Conservation (phyloP, 305 asterid species). For the Solanum chacoense region DNA sequence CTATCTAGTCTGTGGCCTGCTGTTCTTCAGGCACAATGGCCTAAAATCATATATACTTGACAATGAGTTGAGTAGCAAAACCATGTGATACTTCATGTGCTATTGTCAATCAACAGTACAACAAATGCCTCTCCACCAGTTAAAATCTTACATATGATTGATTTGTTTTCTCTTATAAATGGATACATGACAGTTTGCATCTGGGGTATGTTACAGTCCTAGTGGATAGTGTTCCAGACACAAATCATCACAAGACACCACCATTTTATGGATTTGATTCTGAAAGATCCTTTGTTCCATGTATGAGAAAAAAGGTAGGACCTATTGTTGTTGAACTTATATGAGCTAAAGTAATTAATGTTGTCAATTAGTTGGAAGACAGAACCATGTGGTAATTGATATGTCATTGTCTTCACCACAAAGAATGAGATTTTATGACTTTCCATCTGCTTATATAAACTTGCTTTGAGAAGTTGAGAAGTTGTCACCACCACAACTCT, state of each 20-base stretch:
- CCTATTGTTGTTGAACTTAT: background rate
- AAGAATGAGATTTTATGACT: background rate
- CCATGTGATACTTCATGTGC: conserved; percentile 1
- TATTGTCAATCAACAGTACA: background rate
- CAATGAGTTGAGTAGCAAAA: background rate
- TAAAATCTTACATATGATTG: background rate
- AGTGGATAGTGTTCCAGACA: background rate
- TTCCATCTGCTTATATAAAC: background rate
- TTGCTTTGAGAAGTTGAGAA: background rate
- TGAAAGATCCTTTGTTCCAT: background rate
- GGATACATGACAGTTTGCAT: background rate
- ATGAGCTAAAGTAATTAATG: background rate
- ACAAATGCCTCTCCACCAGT: background rate
- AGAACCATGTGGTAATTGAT: background rate
- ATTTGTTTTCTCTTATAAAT: background rate
- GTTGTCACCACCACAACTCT: background rate
- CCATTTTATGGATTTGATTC: background rate
- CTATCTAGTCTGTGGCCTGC: background rate
- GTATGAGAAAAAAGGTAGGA: background rate
- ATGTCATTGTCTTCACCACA: background rate
- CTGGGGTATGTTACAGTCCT: background rate
- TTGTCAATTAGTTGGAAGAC: background rate
- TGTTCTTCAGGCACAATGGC: background rate
- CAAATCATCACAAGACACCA: background rate
- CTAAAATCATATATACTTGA: background rate